Conservation (phyloP, 2,329 filamentous ascomycete genomes). For the Phialophora chinensis region DNA sequence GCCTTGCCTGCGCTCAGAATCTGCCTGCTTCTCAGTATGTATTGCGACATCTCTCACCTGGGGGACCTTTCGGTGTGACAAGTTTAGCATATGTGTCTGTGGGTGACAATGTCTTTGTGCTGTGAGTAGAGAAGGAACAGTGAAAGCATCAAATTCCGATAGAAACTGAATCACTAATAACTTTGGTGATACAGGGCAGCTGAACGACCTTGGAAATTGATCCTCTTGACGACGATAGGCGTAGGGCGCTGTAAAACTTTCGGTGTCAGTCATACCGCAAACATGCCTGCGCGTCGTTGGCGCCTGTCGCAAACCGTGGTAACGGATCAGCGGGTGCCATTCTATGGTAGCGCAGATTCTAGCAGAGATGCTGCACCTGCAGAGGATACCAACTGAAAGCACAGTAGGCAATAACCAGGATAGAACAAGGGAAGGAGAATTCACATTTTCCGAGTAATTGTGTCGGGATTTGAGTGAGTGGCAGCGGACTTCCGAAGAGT, state of each 20-base stretch:
- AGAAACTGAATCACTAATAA: not conserved
- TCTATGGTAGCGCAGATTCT: not conserved
- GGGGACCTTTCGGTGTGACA: not conserved
- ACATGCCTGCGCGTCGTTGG: not conserved
- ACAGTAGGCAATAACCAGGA: not conserved
- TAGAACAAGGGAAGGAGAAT: not conserved
- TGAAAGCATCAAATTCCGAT: not conserved
- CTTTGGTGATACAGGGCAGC: not conserved
- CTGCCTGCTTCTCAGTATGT: not conserved
- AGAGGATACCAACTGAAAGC: not conserved
- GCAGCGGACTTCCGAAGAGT: not conserved
- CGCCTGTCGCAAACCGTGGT: not conserved
- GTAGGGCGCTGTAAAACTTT: not conserved
- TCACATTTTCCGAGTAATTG: not conserved
- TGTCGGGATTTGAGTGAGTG: not conserved
- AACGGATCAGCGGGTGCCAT: not conserved
- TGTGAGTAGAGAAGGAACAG: not conserved
- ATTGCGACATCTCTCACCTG: not conserved
- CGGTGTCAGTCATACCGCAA: not conserved
- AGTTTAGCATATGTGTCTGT: not conserved
- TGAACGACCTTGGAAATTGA: not conserved
- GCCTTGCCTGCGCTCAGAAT: not conserved
- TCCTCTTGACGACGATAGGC: not conserved
- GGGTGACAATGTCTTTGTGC: not conserved
- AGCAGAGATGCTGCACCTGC: not conserved